Conservation (phyloP, 192 early-diverging fungal genomes). For the Backusella westeae region DNA sequence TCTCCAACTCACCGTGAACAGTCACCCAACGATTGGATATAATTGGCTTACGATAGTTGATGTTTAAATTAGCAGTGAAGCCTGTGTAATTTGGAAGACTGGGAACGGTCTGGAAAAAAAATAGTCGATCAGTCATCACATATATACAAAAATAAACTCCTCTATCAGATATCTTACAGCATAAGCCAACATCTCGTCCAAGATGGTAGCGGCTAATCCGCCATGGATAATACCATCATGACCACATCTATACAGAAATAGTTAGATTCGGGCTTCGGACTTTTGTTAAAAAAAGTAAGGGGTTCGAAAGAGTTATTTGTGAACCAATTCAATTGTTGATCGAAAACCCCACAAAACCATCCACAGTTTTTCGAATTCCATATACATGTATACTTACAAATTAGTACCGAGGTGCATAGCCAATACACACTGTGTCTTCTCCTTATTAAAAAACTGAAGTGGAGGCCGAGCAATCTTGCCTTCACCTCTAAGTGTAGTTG, state of each 20-base stretch:
- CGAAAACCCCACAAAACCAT: neutral
- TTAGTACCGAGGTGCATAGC: constrained; percentile 67
- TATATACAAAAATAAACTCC: neutral
- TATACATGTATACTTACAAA: constrained; percentile 31
- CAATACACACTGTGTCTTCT: constrained; percentile 47
- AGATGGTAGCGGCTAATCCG: constrained; percentile 49
- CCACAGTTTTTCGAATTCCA: neutral
- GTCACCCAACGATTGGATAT: constrained; percentile 26
- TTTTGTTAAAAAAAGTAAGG: neutral
- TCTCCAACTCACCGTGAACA: constrained; percentile 18
- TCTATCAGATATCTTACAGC: constrained; percentile 20
- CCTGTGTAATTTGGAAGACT: constrained; percentile 26
- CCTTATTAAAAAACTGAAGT: constrained; percentile 49
- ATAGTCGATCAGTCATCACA: neutral
- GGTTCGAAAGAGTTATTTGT: neutral
- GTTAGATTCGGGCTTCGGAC: neutral
- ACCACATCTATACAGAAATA: constrained; percentile 46
- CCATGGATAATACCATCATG: constrained; percentile 80
- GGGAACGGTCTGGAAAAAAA: constrained; percentile 10
- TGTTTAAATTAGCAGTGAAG: constrained; percentile 32
- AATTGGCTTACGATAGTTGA: constrained; percentile 28
- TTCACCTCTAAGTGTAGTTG: constrained; percentile 46
- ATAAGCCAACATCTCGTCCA: constrained; percentile 34
- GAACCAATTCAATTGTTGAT: neutral
- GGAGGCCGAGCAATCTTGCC: constrained; percentile 52